Conservation (phyloP, 2,329 filamentous ascomycete genomes). For the Venturia oleaginea region DNA sequence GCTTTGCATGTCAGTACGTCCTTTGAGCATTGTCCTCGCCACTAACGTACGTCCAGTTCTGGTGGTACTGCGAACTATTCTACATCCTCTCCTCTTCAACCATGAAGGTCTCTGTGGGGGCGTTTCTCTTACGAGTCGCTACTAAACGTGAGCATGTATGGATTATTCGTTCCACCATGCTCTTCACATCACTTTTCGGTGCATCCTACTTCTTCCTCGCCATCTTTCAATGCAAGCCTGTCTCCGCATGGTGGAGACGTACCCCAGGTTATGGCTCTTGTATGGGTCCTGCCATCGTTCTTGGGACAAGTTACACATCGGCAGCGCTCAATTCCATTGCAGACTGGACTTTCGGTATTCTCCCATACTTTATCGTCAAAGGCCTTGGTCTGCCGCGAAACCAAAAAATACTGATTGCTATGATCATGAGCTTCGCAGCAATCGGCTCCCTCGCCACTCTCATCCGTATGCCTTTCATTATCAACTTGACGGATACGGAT, state of each 20-base stretch:
- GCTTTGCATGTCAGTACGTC: neutral
- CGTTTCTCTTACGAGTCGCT: constrained; percentile 11
- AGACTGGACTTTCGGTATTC: constrained; percentile 19
- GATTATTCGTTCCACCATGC: constrained; percentile 10
- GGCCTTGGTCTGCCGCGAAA: constrained; percentile 21
- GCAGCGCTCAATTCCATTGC: constrained; percentile 16
- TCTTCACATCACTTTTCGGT: constrained; percentile 8
- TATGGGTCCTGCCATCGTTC: neutral
- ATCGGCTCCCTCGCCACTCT: constrained; percentile 30
- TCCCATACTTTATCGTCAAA: constrained; percentile 24
- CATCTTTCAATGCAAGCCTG: constrained; percentile 14
- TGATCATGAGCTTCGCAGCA: constrained; percentile 23
- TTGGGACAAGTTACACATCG: constrained; percentile 15
- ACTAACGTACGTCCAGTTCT: neutral
- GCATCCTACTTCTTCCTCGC: constrained; percentile 12
- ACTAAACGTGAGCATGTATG: constrained; percentile 5
- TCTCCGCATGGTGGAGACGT: constrained; percentile 8
- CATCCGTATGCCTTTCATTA: constrained; percentile 35
- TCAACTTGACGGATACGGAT: constrained; percentile 25
- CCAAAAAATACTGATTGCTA: constrained; percentile 23
- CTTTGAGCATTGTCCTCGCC: neutral
- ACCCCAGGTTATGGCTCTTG: neutral
- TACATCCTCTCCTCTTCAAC: constrained; percentile 10
- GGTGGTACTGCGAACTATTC: constrained; percentile 14
- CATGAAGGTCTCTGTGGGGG: constrained; percentile 12